Percentiles rank a stretch among this genome's conserved stretches.
Conservation (phyloP, 306 rosid species). For the Inga oerstediana region DNA sequence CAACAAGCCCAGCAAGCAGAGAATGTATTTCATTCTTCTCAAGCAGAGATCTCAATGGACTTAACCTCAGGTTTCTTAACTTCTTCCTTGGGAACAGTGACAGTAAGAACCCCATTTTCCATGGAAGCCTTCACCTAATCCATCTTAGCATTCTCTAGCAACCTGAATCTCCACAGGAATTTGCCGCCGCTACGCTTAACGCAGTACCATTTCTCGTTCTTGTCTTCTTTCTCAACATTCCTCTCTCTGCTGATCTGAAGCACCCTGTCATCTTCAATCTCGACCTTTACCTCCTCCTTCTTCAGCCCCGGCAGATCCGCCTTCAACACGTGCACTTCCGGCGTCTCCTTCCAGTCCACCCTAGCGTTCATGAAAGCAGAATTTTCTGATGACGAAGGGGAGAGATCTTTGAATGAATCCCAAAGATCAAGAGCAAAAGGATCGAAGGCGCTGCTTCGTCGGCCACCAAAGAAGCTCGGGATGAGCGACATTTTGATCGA, state of each 20-base stretch:
- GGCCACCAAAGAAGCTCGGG: neutral
- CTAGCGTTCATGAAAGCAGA: neutral
- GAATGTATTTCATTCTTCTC: slow-evolving; percentile 25
- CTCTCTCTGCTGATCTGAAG: neutral
- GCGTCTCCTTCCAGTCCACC: neutral
- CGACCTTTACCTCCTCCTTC: neutral
- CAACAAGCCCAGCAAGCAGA: neutral
- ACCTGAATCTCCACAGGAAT: neutral
- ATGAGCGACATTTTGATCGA: neutral
- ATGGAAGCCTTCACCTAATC: neutral
- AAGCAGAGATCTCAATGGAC: neutral
- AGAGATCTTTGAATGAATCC: neutral
- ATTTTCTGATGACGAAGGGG: neutral
- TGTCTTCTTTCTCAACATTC: neutral
- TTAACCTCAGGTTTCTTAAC: neutral
- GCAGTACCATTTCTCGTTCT: neutral
- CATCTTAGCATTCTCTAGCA: neutral
- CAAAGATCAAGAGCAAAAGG: neutral
- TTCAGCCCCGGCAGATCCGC: neutral
- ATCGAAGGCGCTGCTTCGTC: neutral
- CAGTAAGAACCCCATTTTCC: neutral
- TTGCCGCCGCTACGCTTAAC: neutral
- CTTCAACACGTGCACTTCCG: neutral
- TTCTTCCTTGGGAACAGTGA: neutral
- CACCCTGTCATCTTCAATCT: neutral